These are phyloP conservation scores for Dothistroma septosporum DNA, from an alignment of 2,329 filamentous ascomycete genomes.

Conservation along the genomic window DNA sequence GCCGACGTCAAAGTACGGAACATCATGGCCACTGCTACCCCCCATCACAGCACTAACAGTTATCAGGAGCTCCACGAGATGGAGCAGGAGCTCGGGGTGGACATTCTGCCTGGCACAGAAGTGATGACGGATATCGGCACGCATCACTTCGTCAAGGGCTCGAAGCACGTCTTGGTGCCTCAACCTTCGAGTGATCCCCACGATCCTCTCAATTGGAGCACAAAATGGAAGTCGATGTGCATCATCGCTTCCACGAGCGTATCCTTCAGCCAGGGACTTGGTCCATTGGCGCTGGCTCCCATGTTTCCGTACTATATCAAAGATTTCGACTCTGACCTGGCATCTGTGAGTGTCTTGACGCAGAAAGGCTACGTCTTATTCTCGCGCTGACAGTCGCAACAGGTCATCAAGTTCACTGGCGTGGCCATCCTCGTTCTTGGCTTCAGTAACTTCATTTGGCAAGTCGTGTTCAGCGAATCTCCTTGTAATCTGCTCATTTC, in stretches of 20 bases:
- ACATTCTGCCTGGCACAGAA: slow-evolving; percentile 56
- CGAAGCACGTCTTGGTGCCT: slow-evolving; percentile 47
- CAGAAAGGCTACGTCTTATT: no score
- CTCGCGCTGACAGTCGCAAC: neutral
- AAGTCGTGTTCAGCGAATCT: slow-evolving; percentile 15
- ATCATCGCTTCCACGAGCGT: slow-evolving; percentile 46
- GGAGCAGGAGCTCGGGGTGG: slow-evolving; percentile 50
- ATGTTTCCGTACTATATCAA: slow-evolving; percentile 59
- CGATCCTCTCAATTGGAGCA: slow-evolving; percentile 45
- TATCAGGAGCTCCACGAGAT: slow-evolving; percentile 44
- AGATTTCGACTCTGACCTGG: slow-evolving; percentile 45
- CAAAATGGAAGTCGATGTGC: slow-evolving; percentile 47
- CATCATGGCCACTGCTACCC: neutral
- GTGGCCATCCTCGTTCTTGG: slow-evolving; percentile 55
- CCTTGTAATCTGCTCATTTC: neutral
- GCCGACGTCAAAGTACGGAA: slow-evolving; percentile 12
- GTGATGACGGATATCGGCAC: slow-evolving; percentile 58
- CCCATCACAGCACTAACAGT: slow-evolving; percentile 18
- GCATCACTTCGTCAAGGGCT: slow-evolving; percentile 61
- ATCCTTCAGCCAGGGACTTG: slow-evolving; percentile 53
- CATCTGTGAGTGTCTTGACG: slow-evolving; percentile 1
- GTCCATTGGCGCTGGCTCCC: slow-evolving; percentile 53
- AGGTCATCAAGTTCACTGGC: slow-evolving; percentile 55
- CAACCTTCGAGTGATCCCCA: slow-evolving; percentile 46
- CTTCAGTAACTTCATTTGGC: slow-evolving; percentile 60